Conservation (phyloP, 306 rosid genomes). For the Glycyrrhiza uralensis region DNA sequence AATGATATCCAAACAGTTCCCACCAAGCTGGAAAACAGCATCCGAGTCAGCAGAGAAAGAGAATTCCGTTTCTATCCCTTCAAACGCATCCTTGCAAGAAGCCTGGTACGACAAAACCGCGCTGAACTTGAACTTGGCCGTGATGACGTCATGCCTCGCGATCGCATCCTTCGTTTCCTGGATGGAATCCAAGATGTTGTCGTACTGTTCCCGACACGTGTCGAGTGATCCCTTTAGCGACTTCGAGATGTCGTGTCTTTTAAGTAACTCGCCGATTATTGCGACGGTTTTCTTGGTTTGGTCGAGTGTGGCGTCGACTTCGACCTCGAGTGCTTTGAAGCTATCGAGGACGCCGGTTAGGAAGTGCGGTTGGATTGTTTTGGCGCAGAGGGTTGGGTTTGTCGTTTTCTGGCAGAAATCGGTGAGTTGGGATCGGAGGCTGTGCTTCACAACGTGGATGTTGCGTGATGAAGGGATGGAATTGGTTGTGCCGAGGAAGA, state of each 20-base stretch:
- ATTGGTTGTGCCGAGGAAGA: neutral
- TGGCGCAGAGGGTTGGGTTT: neutral
- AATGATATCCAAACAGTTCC: conserved; percentile 28
- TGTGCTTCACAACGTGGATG: neutral
- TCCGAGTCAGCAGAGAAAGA: neutral
- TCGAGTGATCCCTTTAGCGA: neutral
- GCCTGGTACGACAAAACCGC: conserved; percentile 7
- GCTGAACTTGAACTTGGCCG: conserved; percentile 5
- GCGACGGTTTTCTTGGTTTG: neutral
- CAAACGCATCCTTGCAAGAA: conserved; percentile 23
- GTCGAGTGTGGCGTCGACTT: neutral
- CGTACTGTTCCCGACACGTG: conserved; percentile 16
- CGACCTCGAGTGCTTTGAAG: neutral
- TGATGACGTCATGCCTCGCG: neutral
- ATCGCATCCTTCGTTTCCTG: neutral
- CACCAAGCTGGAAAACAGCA: conserved; percentile 17
- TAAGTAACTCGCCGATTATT: neutral
- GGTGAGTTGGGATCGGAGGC: neutral
- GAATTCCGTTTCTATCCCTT: neutral
- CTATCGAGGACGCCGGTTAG: neutral
- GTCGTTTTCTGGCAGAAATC: neutral
- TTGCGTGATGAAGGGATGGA: neutral
- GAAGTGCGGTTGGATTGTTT: conserved; percentile 13
- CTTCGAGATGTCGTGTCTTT: fast-evolving
- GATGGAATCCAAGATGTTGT: conserved; percentile 12